Evolutionary conservation across 495 filamentous ascomycete genomes (phyloP).

Genomic region (Aspergillus homomorphus): DNA sequence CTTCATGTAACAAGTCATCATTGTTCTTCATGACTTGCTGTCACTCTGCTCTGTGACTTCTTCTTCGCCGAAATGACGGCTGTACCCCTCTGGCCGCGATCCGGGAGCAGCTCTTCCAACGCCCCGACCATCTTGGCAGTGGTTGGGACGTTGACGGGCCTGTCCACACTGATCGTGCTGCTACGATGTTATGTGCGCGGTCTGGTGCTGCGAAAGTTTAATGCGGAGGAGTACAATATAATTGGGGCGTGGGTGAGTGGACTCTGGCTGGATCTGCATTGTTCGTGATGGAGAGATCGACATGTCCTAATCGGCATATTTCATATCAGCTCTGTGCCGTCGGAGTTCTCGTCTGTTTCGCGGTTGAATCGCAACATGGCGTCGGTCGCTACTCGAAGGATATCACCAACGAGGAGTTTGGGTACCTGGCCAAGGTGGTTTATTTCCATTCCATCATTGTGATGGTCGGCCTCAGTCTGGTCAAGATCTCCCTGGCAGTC

Average conservation of each 20-base stretch:
- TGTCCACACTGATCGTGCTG: conserved; percentile 13
- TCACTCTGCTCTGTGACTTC: not conserved
- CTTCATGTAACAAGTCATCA: not conserved
- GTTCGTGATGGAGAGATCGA: not conserved
- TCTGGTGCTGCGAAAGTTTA: conserved; percentile 16
- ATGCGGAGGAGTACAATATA: conserved; percentile 19
- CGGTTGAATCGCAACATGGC: conserved; percentile 19
- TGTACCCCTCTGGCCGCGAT: conserved; percentile 1
- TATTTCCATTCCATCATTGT: conserved; percentile 22
- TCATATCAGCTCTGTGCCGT: conserved; percentile 13
- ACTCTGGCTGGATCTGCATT: not conserved
- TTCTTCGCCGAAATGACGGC: not conserved
- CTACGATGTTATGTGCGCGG: conserved; percentile 21
- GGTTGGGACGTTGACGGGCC: conserved; percentile 16
- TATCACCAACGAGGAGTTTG: conserved; percentile 6
- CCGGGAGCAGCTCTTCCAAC: conserved; percentile 20
- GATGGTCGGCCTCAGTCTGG: conserved; percentile 35
- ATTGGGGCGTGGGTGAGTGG: conserved; percentile 15
- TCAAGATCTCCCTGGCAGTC: conserved; percentile 47
- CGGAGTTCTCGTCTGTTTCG: conserved; percentile 20
- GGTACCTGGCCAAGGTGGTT: conserved; percentile 7
- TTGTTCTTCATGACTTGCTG: not conserved
- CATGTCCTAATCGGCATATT: not conserved
- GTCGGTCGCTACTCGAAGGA: conserved; percentile 12
- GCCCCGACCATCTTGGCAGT: conserved; percentile 22